phyloP scores from a whole-genome alignment of 768 basidiomycete species.

The Mycena epipterygia region DNA sequence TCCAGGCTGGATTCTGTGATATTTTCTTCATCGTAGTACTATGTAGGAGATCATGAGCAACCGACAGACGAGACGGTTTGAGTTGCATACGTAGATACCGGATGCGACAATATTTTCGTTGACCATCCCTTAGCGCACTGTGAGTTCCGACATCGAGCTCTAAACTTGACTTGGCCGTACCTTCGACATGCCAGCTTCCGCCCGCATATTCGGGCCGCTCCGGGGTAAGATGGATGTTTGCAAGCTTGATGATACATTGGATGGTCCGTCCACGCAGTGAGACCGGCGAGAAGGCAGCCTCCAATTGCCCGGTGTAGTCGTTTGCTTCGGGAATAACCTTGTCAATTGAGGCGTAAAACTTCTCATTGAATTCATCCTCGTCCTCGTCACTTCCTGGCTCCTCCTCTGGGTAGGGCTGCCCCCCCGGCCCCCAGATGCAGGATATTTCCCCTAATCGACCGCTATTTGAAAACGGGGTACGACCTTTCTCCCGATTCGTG shows the following conservation, averaged over 20 bases:
- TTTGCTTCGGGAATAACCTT: slow-evolving; percentile 19
- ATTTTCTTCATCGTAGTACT: slow-evolving; percentile 40
- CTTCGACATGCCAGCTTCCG: slow-evolving; percentile 42
- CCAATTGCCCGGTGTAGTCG: slow-evolving; percentile 17
- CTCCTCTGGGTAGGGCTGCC: slow-evolving; percentile 22
- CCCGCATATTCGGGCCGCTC: slow-evolving; percentile 37
- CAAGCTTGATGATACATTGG: slow-evolving; percentile 39
- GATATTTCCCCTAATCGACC: slow-evolving; percentile 1
- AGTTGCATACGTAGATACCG: slow-evolving; percentile 31
- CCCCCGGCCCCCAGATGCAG: slow-evolving; percentile 28
- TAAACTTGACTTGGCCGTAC: slow-evolving; percentile 1
- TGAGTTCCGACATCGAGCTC: neutral
- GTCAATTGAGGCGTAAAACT: neutral
- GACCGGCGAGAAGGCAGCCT: slow-evolving; percentile 17
- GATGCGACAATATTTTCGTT: slow-evolving; percentile 40
- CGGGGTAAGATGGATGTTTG: slow-evolving; percentile 38
- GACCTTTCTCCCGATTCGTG: slow-evolving; percentile 18
- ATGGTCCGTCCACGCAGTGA: slow-evolving; percentile 28
- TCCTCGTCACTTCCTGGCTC: slow-evolving; percentile 26
- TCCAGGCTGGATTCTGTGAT: slow-evolving; percentile 29
- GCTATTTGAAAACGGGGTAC: neutral
- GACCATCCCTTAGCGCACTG: slow-evolving; percentile 19
- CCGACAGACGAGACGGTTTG: neutral
- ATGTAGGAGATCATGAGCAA: neutral
- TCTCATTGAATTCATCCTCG: slow-evolving; percentile 21